These are phyloP conservation scores for Colletotrichum lindemuthianum DNA, from an alignment of 2,329 filamentous ascomycete species.

Conservation along the genomic window DNA sequence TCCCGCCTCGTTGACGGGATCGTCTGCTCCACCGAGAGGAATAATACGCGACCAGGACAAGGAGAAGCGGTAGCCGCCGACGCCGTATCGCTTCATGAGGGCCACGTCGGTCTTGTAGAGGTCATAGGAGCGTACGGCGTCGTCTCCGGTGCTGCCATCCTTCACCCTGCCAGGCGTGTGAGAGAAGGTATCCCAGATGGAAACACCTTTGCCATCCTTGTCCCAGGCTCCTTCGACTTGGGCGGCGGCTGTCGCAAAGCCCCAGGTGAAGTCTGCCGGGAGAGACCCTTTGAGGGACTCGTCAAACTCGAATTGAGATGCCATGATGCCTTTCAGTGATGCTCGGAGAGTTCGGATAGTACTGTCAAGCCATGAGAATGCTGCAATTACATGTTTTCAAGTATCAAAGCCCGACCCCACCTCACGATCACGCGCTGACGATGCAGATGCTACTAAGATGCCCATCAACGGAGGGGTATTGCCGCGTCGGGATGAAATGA, in stretches of 20 bases:
- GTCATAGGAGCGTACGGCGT: conserved; percentile 51
- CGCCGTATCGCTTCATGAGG: conserved; percentile 67
- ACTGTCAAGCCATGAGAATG: not conserved
- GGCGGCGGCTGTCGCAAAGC: conserved; percentile 52
- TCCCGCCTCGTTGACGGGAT: conserved; percentile 69
- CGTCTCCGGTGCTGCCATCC: conserved; percentile 51
- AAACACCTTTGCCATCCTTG: conserved; percentile 52
- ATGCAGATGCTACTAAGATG: not conserved
- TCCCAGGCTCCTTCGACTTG: conserved; percentile 55
- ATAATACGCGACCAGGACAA: conserved; percentile 73
- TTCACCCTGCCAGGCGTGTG: conserved; percentile 51
- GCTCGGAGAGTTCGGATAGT: not conserved
- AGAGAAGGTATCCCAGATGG: conserved; percentile 53
- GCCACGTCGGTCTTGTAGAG: conserved; percentile 64
- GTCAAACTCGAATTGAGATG: conserved; percentile 39
- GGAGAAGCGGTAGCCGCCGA: conserved; percentile 71
- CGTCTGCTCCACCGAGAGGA: conserved; percentile 69
- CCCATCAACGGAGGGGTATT: conserved; percentile 15
- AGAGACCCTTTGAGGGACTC: conserved; percentile 42
- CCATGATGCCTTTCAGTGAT: conserved; percentile 27
- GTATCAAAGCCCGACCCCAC: conserved; percentile 4
- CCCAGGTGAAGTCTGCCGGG: conserved; percentile 50
- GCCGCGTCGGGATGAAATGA: conserved; percentile 23
- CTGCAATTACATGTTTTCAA: not conserved
- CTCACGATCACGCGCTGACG: conserved; percentile 17